These are phyloP conservation scores for Phlyctochytrium bullatum DNA, from an alignment of 192 early-diverging fungal species.

Conservation along the genomic window DNA sequence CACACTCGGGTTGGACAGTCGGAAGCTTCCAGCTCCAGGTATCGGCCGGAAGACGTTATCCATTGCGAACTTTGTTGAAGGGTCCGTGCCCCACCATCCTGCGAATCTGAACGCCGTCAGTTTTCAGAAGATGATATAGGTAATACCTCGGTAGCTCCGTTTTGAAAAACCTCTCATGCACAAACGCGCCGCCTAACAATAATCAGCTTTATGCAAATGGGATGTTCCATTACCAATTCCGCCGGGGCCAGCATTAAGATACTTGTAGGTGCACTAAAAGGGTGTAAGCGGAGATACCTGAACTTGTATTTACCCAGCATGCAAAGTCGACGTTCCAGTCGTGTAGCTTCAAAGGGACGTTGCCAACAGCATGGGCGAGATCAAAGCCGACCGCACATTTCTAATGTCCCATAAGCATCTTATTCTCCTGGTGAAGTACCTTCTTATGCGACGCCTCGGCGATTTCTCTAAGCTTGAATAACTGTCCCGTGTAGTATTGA, in stretches of 20 bases:
- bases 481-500: constrained; percentile 89
- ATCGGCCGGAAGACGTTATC: constrained; percentile 76
- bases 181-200: constrained; percentile 89
- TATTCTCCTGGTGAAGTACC: constrained; percentile 40
- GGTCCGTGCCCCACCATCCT: constrained; percentile 95
- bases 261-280: constrained; percentile 90
- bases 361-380: constrained; percentile 93
- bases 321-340: constrained; percentile 98
- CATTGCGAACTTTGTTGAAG: constrained; percentile 84
- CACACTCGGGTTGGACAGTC: constrained; percentile 86
- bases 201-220: constrained; percentile 25
- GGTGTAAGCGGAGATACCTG: background rate
- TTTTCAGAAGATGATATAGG: constrained; percentile 7
- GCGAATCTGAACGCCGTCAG: constrained; percentile 51
- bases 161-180: constrained; percentile 61
- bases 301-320: constrained; percentile 59
- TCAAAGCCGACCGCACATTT: constrained; percentile 79
- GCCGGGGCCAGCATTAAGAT: constrained; percentile 96
- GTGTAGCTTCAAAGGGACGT: constrained; percentile 82
- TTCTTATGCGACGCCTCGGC: constrained; percentile 74
- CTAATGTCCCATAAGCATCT: no score
- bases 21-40: constrained; percentile 77
- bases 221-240: no score
- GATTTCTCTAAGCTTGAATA: constrained; percentile 83
- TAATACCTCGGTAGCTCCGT: background rate